phyloP scores from a whole-genome alignment of 176 grass and related monocot species.

The Eremochloa ophiuroides region DNA sequence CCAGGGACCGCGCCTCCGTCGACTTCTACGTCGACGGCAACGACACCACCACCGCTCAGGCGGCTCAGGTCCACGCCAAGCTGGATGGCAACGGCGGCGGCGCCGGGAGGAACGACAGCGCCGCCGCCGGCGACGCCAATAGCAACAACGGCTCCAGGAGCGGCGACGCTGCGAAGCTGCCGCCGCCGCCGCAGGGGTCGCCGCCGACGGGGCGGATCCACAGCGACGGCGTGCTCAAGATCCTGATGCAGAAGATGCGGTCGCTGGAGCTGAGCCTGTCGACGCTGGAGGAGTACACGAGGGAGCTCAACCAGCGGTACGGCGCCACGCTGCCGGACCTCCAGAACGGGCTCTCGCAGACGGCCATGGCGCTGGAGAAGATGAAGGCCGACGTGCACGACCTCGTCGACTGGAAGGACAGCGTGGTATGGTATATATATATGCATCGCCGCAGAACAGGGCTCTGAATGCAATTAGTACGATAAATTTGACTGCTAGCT shows the following conservation, averaged over 20 bases:
- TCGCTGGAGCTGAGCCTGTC: slow-evolving; percentile 57
- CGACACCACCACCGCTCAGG: slow-evolving; percentile 16
- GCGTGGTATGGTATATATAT: slow-evolving; percentile 42
- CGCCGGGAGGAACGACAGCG: slow-evolving; percentile 10
- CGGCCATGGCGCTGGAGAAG: slow-evolving; percentile 35
- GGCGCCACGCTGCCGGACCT: slow-evolving; percentile 58
- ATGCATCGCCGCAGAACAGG: background rate
- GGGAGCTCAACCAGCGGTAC: slow-evolving; percentile 56
- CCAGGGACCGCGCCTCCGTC: slow-evolving; percentile 9
- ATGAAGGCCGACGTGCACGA: slow-evolving; percentile 42
- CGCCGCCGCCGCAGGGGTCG: slow-evolving; percentile 9
- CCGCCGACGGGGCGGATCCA: slow-evolving; percentile 37
- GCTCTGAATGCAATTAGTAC: background rate
- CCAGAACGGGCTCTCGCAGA: slow-evolving; percentile 49
- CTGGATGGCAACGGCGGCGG: background rate
- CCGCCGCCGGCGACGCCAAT: background rate
- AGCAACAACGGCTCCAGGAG: slow-evolving; percentile 22
- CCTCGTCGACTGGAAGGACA: slow-evolving; percentile 36
- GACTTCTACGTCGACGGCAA: background rate
- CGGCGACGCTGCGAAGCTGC: slow-evolving; percentile 19
- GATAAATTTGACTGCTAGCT: background rate
- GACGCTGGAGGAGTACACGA: slow-evolving; percentile 65
- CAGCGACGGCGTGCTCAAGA: slow-evolving; percentile 77
- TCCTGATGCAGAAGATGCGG: slow-evolving; percentile 87
- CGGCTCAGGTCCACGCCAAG: background rate